Conservation (phyloP, 2,329 filamentous ascomycete species). For the Lasiodiplodia sp. region DNA sequence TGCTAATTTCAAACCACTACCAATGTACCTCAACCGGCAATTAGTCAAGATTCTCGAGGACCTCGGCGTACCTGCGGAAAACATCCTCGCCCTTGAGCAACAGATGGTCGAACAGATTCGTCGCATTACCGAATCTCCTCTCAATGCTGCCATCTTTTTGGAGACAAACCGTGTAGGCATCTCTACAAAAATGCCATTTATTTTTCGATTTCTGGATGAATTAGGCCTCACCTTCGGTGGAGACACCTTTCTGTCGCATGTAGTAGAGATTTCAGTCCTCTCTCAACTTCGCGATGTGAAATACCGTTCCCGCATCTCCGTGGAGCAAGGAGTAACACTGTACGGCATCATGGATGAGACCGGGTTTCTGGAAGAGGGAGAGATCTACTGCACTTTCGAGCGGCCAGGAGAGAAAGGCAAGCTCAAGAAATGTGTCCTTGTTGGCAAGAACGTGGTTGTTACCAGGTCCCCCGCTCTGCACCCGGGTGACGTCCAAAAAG, state of each 20-base stretch:
- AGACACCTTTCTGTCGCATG: slow-evolving; percentile 73
- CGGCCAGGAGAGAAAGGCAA: slow-evolving; percentile 40
- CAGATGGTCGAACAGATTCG: slow-evolving; percentile 67
- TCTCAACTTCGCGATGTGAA: slow-evolving; percentile 76
- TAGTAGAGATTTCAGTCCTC: slow-evolving; percentile 75
- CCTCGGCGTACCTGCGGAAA: slow-evolving; percentile 64
- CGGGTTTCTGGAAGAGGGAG: slow-evolving; percentile 67
- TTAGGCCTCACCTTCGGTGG: slow-evolving; percentile 70
- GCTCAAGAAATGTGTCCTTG: slow-evolving; percentile 31
- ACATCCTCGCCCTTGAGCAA: slow-evolving; percentile 71
- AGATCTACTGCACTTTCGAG: slow-evolving; percentile 72
- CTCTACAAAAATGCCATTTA: slow-evolving; percentile 64
- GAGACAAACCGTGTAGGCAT: slow-evolving; percentile 67
- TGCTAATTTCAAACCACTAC: slow-evolving; percentile 70
- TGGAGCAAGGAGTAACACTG: slow-evolving; percentile 73
- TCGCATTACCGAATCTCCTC: slow-evolving; percentile 62
- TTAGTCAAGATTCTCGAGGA: slow-evolving; percentile 89
- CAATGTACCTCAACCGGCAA: slow-evolving; percentile 76
- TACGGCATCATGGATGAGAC: slow-evolving; percentile 89
- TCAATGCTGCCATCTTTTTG: slow-evolving; percentile 72
- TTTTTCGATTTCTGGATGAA: slow-evolving; percentile 66
- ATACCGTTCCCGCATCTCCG: slow-evolving; percentile 77
- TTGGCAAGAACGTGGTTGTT: slow-evolving; percentile 61
- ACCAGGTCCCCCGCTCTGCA: slow-evolving; percentile 82
- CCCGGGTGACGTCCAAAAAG: slow-evolving; percentile 79